Evolutionary conservation across 108 stramenopile species (phyloP), one percentile per base, ranked within the genome.

Genomic region (Mayamaea pseudoterrestris): DNA sequence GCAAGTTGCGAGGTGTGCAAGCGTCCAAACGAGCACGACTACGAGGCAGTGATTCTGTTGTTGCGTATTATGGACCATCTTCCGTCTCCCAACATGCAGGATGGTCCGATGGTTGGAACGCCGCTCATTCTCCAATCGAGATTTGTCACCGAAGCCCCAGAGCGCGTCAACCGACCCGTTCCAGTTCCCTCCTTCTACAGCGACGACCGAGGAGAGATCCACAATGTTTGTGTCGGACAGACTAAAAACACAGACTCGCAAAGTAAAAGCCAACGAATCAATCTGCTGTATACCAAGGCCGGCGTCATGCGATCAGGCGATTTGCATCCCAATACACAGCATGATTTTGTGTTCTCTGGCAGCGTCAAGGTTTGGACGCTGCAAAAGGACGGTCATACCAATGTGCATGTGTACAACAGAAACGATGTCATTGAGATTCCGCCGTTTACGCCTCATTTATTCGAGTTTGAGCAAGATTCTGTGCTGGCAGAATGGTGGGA

Each of bases 401-500:
- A 22, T 5, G 53, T 16, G 34, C 21, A 16, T 1, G 47, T 54
- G 0, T 66, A 71, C 41, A 27, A 56, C 5, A 18, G 25, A 37
- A 53, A 60, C 24, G 44, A 68, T 18, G 41, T 34, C 30, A 36
- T 77, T 31, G 24, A 26, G 6, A 63, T 77, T 39, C 63, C 63
- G 24, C 31, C 63, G 17, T 68, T 58, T 35, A 41, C 43, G 6
- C 75, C 75, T 1, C 75, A 77, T 42, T 37, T 69, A 3, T 71
- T 77, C 24, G 53, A 77, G 26, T 77, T 77, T 58, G 29, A 69
- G 31, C 68, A 67, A 41, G 75, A 73, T 57, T 58, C 71, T 0
- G 46, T 72, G 9, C 46, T 68, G 24, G 63, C 66, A 14, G 75
- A 77, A 36, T 72, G 66, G 66, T 77, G 75, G 75, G 64, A 72